phyloP scores from a whole-genome alignment of 208 protist genomes.

The Leishmania guyanensis region DNA sequence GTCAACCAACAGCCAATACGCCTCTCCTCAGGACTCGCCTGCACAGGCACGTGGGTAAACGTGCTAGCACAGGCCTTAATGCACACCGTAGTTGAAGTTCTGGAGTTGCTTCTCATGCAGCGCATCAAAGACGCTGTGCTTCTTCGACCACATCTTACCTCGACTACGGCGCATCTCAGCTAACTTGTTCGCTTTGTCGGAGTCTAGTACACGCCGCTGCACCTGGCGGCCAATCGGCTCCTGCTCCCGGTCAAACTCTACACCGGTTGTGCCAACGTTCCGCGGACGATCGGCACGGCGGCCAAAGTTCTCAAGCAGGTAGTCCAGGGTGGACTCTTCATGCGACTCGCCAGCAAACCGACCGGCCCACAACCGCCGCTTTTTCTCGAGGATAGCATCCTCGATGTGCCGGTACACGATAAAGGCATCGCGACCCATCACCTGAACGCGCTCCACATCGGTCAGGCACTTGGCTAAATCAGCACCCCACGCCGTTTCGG shows the following conservation, averaged over 20 bases:
- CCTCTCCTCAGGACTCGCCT: background rate
- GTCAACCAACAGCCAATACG: background rate
- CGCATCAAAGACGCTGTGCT: slow-evolving; percentile 81
- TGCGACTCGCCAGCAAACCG: slow-evolving; percentile 85
- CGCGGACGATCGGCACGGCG: slow-evolving; percentile 63
- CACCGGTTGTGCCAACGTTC: slow-evolving; percentile 77
- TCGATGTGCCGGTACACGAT: slow-evolving; percentile 81
- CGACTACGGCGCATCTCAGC: slow-evolving; percentile 72
- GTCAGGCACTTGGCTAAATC: slow-evolving; percentile 66
- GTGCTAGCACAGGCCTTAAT: slow-evolving; percentile 22
- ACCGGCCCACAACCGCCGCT: slow-evolving; percentile 75
- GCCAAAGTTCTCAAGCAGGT: slow-evolving; percentile 91
- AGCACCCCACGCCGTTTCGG: slow-evolving; percentile 73
- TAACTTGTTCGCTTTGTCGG: slow-evolving; percentile 82
- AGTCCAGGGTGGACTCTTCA: slow-evolving; percentile 89
- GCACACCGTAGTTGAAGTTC: slow-evolving; percentile 82
- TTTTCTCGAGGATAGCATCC: slow-evolving; percentile 81
- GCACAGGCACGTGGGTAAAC: background rate
- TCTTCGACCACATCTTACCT: slow-evolving; percentile 87
- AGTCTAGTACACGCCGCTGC: slow-evolving; percentile 85
- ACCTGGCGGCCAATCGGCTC: slow-evolving; percentile 90
- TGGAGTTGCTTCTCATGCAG: slow-evolving; percentile 90
- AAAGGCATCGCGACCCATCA: slow-evolving; percentile 80
- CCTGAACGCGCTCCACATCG: slow-evolving; percentile 62
- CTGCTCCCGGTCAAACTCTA: slow-evolving; percentile 91